These are phyloP conservation scores for Paramecium pentaurelia DNA, from an alignment of 73 alveolate species.

Conservation along the genomic window DNA sequence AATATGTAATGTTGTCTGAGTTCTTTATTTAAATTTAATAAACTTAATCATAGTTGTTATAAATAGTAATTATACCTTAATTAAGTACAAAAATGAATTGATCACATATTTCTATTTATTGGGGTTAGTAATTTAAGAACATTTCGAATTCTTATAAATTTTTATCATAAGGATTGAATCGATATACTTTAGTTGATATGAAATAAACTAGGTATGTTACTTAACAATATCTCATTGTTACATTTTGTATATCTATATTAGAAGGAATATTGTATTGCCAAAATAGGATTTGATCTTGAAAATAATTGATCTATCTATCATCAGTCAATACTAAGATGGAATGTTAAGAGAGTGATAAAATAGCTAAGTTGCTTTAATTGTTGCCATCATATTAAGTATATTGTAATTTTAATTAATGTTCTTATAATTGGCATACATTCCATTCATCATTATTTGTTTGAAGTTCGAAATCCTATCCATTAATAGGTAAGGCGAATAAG, in stretches of 20 bases:
- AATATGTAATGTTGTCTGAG: neutral
- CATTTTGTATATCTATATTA: neutral
- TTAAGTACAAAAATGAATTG: neutral
- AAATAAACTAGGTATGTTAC: neutral
- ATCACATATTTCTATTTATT: neutral
- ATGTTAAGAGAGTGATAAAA: neutral
- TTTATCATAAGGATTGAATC: constrained; percentile 9
- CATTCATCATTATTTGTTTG: neutral
- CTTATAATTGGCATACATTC: neutral
- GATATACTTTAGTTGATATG: neutral
- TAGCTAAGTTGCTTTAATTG: neutral
- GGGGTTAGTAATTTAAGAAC: neutral
- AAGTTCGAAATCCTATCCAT: neutral
- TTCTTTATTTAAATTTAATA: neutral
- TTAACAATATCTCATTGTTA: neutral
- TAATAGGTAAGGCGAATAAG: neutral
- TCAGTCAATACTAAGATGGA: neutral
- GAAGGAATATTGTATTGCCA: neutral
- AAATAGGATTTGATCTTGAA: neutral
- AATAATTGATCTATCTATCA: neutral
- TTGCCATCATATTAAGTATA: neutral
- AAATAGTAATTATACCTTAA: neutral
- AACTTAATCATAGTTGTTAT: neutral
- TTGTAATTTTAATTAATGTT: neutral
- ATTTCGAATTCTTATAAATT: neutral